Conservation (phyloP, 257 asterid genomes). For the Salvia hispanica region DNA sequence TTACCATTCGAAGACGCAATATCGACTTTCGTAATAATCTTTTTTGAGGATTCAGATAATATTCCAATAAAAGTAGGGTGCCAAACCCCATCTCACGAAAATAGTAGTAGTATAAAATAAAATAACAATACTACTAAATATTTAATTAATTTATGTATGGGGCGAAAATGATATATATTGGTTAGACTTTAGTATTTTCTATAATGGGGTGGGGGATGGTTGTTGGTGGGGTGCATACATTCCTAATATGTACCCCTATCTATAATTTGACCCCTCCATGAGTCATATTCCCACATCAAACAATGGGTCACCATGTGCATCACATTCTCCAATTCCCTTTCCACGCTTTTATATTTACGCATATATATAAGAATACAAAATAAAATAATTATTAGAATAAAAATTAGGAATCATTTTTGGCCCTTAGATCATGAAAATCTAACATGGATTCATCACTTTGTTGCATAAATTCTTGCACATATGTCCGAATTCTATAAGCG, state of each 20-base stretch:
- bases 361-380: no score
- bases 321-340: conserved; percentile 28
- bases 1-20: not conserved
- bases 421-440: no score
- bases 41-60: not conserved
- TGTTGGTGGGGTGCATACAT: not conserved
- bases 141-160: not conserved
- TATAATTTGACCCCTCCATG: conserved; percentile 2
- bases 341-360: no score
- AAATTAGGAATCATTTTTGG: no score
- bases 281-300: conserved; percentile 13
- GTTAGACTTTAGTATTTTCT: not conserved
- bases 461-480: no score
- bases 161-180: conserved; percentile 2
- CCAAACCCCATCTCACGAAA: not conserved
- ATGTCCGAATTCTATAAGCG: no score
- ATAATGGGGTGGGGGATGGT: not conserved
- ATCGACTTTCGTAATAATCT: not conserved
- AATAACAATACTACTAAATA: not conserved
- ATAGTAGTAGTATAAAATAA: not conserved
- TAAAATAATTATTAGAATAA: no score
- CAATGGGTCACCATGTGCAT: conserved; percentile 35
- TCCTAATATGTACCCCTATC: conserved; percentile 27
- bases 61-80: not conserved
- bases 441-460: no score